phyloP scores from a whole-genome alignment of 73 alveolate genomes.

The Diophrys sp. region DNA sequence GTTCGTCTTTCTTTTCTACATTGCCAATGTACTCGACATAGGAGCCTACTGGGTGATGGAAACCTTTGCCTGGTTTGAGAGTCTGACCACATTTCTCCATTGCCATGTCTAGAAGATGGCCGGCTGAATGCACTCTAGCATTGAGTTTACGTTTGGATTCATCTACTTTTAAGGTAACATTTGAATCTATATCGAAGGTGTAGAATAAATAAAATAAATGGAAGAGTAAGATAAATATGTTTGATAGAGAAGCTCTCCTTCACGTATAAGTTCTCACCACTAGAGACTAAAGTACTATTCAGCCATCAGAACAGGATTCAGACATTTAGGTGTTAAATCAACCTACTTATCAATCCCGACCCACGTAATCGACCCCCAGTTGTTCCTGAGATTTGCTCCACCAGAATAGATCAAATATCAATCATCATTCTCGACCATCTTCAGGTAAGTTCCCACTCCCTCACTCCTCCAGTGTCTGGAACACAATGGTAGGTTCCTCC shows the following conservation, averaged over 20 bases:
- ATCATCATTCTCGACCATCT: constrained; percentile 9
- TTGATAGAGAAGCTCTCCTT: too few relatives aligned
- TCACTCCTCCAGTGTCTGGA: constrained; percentile 19
- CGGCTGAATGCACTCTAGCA: constrained; percentile 90
- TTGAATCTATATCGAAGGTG: constrained; percentile 31
- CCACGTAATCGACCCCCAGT: constrained; percentile 7
- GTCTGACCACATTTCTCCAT: constrained; percentile 64
- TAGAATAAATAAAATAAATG: too few relatives aligned
- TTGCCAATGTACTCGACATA: constrained; percentile 87
- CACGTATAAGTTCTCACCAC: too few relatives aligned
- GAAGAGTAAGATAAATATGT: too few relatives aligned
- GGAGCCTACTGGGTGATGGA: constrained; percentile 84
- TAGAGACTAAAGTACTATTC: constrained; percentile 17
- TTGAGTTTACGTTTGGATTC: constrained; percentile 62
- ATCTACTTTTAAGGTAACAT: constrained; percentile 60
- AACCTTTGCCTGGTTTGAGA: constrained; percentile 87
- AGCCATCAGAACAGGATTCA: constrained; percentile 7
- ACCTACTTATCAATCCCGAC: constrained; percentile 10
- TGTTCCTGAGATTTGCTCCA: not conserved
- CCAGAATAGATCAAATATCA: not conserved
- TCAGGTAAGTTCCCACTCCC: not conserved
- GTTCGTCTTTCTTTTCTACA: constrained; percentile 65
- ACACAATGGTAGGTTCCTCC: constrained; percentile 33
- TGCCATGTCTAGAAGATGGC: constrained; percentile 87
- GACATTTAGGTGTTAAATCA: not conserved